These are phyloP conservation scores for Chamaenerion angustifolium DNA, from an alignment of 345 rosid genomes.

Conservation along the genomic window DNA sequence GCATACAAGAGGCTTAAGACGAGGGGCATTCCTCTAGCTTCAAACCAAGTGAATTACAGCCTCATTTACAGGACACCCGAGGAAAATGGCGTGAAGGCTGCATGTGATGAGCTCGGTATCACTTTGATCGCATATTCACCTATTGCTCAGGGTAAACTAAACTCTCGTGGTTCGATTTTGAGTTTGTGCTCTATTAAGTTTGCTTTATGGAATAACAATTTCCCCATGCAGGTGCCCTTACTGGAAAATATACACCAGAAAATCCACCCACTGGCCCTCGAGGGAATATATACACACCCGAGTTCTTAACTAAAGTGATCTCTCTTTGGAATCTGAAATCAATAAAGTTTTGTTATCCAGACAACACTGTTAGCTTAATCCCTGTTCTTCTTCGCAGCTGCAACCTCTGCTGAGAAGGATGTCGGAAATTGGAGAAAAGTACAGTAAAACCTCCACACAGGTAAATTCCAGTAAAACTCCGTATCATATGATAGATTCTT, in stretches of 20 bases:
- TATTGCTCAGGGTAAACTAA: constrained; percentile 72
- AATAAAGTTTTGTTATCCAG: too few species aligned
- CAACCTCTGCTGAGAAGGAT: constrained; percentile 63
- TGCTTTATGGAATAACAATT: background rate
- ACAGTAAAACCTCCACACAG: constrained; percentile 70
- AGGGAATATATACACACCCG: constrained; percentile 59
- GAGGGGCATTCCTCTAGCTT: constrained; percentile 89
- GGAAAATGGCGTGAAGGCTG: constrained; percentile 75
- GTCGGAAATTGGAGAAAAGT: constrained; percentile 50
- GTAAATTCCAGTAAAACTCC: constrained; percentile 17
- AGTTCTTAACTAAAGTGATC: constrained; percentile 51
- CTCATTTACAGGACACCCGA: constrained; percentile 79
- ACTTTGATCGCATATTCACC: constrained; percentile 89
- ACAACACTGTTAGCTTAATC: too few species aligned
- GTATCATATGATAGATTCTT: too few species aligned
- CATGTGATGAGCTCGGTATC: constrained; percentile 89
- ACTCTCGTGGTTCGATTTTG: background rate
- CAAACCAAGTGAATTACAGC: constrained; percentile 96
- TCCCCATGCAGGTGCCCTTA: constrained; percentile 52
- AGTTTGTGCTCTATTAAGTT: background rate
- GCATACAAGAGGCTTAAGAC: constrained; percentile 69
- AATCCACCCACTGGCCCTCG: constrained; percentile 87
- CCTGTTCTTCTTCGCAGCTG: constrained; percentile 41
- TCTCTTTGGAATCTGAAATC: background rate
- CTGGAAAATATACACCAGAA: constrained; percentile 87